Evolutionary conservation across 176 grass and related monocot species (phyloP).

Genomic region (Eragrostis nindensis): DNA sequence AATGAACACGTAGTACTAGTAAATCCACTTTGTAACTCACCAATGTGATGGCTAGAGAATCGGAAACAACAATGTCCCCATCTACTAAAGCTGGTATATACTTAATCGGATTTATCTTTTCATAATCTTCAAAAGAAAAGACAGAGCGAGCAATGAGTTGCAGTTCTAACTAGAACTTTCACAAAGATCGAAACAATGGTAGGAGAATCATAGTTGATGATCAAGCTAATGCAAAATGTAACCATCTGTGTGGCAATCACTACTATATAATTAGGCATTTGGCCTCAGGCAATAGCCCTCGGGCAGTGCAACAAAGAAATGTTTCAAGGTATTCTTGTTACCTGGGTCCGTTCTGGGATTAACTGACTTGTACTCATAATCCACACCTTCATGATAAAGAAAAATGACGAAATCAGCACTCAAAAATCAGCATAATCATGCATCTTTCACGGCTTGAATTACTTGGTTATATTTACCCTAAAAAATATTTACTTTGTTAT

Average conservation of each 20-base stretch:
- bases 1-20: conserved; percentile 4
- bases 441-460: not conserved
- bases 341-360: conserved; percentile 66
- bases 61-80: conserved; percentile 64
- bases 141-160: not conserved
- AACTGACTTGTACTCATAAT: conserved; percentile 89
- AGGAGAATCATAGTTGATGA: not conserved
- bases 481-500: not conserved
- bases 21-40: conserved; percentile 38
- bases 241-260: not conserved
- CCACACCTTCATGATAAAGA: conserved; percentile 56
- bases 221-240: not conserved
- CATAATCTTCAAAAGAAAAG: conserved; percentile 62
- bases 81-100: conserved; percentile 80
- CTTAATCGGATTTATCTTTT: conserved; percentile 83
- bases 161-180: not conserved
- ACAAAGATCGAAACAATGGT: not conserved
- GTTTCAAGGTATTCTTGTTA: conserved; percentile 21
- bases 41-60: conserved; percentile 80
- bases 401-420: not conserved
- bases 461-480: not conserved
- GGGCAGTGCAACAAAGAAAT: not conserved
- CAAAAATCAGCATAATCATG: not conserved
- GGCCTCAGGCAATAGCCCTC: not conserved
- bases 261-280: too few relatives aligned